Conservation (phyloP, 2,329 filamentous ascomycete species). For the Colletotrichum truncatum region DNA sequence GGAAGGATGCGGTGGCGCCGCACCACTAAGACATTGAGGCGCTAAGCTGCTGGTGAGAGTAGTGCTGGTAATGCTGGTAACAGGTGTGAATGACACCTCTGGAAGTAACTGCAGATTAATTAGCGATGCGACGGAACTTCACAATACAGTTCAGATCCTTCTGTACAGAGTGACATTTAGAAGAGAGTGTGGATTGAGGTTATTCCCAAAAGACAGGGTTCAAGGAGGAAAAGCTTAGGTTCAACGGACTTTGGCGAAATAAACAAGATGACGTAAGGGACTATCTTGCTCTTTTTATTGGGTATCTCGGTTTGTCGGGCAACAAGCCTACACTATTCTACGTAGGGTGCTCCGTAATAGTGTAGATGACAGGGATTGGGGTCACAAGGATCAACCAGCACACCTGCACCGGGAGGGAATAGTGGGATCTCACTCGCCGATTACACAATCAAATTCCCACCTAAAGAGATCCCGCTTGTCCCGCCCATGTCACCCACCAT, state of each 20-base stretch:
- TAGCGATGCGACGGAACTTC: too few species aligned
- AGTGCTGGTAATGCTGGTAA: not conserved
- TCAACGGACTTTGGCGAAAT: not conserved
- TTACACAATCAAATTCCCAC: constrained; percentile 16
- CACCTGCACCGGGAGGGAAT: not conserved
- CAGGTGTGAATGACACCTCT: too few species aligned
- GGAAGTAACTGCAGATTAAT: too few species aligned
- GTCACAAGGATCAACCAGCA: not conserved
- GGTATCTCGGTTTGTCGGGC: not conserved
- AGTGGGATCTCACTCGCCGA: constrained; percentile 10
- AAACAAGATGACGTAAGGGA: constrained; percentile 22
- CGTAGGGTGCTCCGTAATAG: constrained; percentile 7
- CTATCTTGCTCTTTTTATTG: too few species aligned
- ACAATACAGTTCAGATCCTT: too few species aligned
- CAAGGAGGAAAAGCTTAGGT: too few species aligned
- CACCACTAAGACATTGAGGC: not conserved
- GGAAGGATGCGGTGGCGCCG: constrained; percentile 12
- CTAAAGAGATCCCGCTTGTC: constrained; percentile 4
- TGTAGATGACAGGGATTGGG: not conserved
- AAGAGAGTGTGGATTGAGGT: too few species aligned
- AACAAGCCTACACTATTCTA: too few species aligned
- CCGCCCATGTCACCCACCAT: constrained; percentile 15
- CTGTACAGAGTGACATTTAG: too few species aligned
- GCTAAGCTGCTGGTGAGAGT: not conserved
- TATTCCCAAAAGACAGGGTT: not conserved